Conservation (phyloP, 164 flowering plant genomes). For the Stephania cephalantha region DNA sequence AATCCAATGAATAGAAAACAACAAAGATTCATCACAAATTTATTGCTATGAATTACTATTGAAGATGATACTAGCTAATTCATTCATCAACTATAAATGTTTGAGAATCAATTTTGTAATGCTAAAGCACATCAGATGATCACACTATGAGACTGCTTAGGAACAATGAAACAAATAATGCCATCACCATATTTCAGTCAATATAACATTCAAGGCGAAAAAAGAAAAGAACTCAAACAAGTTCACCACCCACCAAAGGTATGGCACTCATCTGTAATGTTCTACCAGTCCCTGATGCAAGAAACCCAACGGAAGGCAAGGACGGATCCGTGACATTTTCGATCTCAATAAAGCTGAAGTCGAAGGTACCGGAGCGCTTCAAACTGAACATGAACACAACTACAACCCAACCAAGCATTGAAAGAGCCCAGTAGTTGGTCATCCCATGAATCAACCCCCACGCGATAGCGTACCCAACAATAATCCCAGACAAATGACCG, state of each 20-base stretch:
- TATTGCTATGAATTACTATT: background rate
- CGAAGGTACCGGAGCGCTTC: conserved; percentile 73
- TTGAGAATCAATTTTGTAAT: background rate
- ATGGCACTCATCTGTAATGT: conserved; percentile 60
- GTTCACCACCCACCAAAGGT: conserved; percentile 52
- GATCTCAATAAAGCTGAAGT: conserved; percentile 71
- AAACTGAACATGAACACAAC: conserved; percentile 65
- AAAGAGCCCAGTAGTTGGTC: conserved; percentile 90
- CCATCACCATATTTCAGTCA: background rate
- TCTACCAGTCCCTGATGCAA: conserved; percentile 60
- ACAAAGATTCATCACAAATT: background rate
- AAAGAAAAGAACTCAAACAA: conserved; percentile 35
- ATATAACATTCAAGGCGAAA: background rate
- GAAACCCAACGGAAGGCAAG: conserved; percentile 70
- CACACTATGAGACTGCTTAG: background rate
- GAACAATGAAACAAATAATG: background rate
- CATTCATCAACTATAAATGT: conserved; percentile 1
- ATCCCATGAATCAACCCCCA: conserved; percentile 97
- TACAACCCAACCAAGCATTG: conserved; percentile 89
- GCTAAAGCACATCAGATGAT: background rate
- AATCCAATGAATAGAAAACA: too few relatives aligned
- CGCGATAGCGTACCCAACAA: conserved; percentile 83
- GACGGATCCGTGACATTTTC: conserved; percentile 77
- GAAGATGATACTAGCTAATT: background rate
- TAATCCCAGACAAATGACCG: conserved; percentile 89